These are phyloP conservation scores for Penicillium frequentans DNA, from an alignment of 2,329 filamentous ascomycete species.

Conservation along the genomic window DNA sequence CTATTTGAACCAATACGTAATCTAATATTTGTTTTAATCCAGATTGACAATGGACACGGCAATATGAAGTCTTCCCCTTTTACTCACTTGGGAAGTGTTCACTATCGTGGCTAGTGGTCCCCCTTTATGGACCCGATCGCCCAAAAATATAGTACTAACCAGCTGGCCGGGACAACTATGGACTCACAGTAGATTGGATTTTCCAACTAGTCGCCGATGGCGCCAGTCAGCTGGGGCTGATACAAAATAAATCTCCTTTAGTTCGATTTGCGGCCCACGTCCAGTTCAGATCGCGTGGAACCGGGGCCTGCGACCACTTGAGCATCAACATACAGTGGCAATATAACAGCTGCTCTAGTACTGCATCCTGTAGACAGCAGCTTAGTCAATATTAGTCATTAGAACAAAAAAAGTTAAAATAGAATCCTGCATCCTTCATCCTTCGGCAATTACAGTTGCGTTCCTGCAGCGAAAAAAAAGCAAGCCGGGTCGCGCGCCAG, in stretches of 20 bases:
- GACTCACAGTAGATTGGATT: background rate
- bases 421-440: background rate
- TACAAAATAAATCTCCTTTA: background rate
- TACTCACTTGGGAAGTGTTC: background rate
- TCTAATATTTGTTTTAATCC: too few species aligned
- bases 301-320: too few species aligned
- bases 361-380: too few species aligned
- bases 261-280: background rate
- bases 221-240: background rate
- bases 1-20: too few species aligned
- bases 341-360: too few species aligned
- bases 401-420: background rate
- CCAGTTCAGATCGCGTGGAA: background rate
- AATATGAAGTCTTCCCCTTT: background rate
- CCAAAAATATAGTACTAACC: background rate
- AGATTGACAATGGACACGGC: too few species aligned
- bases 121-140: background rate
- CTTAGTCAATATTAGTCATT: too few species aligned
- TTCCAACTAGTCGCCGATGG: background rate
- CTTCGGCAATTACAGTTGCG: background rate
- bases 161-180: background rate
- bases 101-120: background rate
- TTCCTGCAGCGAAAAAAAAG: background rate
- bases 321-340: too few species aligned
- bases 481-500: background rate